These are phyloP conservation scores for Penicillium bovifimosum DNA, from an alignment of 495 filamentous ascomycete genomes.

Conservation along the genomic window DNA sequence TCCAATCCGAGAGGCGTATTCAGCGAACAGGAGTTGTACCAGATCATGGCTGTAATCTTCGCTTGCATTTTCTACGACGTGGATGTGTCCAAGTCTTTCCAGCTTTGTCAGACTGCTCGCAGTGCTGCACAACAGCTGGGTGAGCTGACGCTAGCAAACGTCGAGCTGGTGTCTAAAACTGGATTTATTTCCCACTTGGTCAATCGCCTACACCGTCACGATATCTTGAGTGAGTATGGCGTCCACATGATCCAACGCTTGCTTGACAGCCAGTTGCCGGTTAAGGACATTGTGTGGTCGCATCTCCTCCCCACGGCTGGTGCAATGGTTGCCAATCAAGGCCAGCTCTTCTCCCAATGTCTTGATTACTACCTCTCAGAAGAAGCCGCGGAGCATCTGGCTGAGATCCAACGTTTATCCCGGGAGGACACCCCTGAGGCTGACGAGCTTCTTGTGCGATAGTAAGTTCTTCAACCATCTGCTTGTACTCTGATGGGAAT, in stretches of 20 bases:
- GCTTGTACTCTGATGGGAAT: background rate
- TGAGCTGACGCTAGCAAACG: conserved; percentile 52
- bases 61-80: conserved; percentile 60
- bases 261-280: conserved; percentile 51
- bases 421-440: conserved; percentile 40
- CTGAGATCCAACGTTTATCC: conserved; percentile 52
- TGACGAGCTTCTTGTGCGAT: conserved; percentile 42
- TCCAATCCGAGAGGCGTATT: conserved; percentile 54
- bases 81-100: conserved; percentile 60
- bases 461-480: conserved; percentile 30
- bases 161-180: conserved; percentile 52
- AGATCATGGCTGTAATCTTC: conserved; percentile 53
- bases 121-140: conserved; percentile 55
- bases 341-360: conserved; percentile 64
- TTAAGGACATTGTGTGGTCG: conserved; percentile 64
- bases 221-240: conserved; percentile 57
- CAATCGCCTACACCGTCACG: conserved; percentile 34
- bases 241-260: conserved; percentile 64
- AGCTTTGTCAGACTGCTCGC: conserved; percentile 50
- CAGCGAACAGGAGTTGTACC: conserved; percentile 54
- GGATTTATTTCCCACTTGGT: conserved; percentile 47
- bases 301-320: conserved; percentile 59
- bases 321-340: conserved; percentile 63
- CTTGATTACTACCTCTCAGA: conserved; percentile 71
- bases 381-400: conserved; percentile 46